phyloP scores from a whole-genome alignment of 1,139 yeast species.

The Magnusiomyces magnusii region DNA sequence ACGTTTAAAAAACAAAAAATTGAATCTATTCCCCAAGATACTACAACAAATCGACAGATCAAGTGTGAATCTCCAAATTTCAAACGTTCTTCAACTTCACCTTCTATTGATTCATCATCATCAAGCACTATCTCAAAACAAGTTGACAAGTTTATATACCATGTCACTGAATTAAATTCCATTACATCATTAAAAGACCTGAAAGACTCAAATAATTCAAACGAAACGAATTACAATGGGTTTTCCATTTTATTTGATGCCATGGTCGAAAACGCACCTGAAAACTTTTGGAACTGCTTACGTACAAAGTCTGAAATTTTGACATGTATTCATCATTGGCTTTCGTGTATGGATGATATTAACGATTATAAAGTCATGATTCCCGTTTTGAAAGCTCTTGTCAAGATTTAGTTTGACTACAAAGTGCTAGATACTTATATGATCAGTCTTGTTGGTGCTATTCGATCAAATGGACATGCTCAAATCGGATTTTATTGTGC shows the following conservation, averaged over 20 bases:
- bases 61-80: background rate
- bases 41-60: background rate
- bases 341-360: slow-evolving; percentile 18
- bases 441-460: slow-evolving; percentile 20
- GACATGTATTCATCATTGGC: slow-evolving; percentile 30
- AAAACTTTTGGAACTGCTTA: slow-evolving; percentile 24
- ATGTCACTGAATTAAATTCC: background rate
- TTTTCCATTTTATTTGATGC: slow-evolving; percentile 21
- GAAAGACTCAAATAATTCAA: too few relatives aligned
- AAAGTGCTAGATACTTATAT: slow-evolving; percentile 23
- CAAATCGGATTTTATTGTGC: slow-evolving; percentile 8
- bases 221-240: slow-evolving; percentile 26
- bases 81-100: too few relatives aligned
- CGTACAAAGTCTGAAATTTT: slow-evolving; percentile 17
- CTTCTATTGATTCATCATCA: too few relatives aligned
- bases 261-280: slow-evolving; percentile 18
- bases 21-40: background rate
- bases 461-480: slow-evolving; percentile 17
- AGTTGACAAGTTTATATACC: too few relatives aligned
- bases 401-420: slow-evolving; percentile 20
- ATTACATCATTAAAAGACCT: background rate
- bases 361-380: slow-evolving; percentile 19
- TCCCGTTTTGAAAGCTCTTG: slow-evolving; percentile 20
- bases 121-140: too few relatives aligned
- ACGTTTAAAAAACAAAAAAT: background rate